Base-by-base conservation (phyloP, 805 yeast genomes). In the Metschnikowia aberdeeniae region DNA sequence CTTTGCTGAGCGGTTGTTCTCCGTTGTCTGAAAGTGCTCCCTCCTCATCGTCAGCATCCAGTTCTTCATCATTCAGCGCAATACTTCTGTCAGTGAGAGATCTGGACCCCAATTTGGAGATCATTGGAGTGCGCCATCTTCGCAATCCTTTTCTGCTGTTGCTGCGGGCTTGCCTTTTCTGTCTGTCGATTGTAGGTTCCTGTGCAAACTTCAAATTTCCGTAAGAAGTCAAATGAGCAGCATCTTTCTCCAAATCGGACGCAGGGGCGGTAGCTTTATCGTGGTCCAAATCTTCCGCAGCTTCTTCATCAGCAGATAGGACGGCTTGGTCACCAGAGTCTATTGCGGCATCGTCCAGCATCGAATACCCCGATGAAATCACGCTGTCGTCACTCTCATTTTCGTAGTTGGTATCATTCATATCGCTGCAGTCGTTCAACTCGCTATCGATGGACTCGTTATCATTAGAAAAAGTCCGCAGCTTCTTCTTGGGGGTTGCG, bases 111-210 rank as follows among this genome's bases (percentile, higher is more conserved):
- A 45, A 37, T 11, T 41, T 36, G 12, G 49, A 31, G 2, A 51
- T 40, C 22, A 40, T 43, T 10, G 57, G 57, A 2, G 57, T 53
- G 11, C 57, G 47, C 57, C 57, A 53, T 30, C 45, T 49, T 7
- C 51, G 46, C 24, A 53, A 36, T 1, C 46, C 44, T 10, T 41
- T 34, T 10, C 46, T 28, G 27, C 46, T 48, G 13, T 31, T 34
- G 27, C 32, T 33, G 11, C 43, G 40, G 2, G 37, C 27, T 13
- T 41, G 48, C 26, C 43, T 33, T 37, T 37, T 51, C 34, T 45
- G 54, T 4, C 55, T 46, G 27, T 51, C 51, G 8, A 46, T 46
- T 4, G 53, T 44, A 13, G 55, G 55, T 19, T 51, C 55, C 32
- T 40, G 50, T 12, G 51, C 51, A 12, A 49, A 49, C 27, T 51